These are phyloP conservation scores for Arthrobotrys conoides DNA, from an alignment of 2,329 filamentous ascomycete genomes.

Conservation along the genomic window DNA sequence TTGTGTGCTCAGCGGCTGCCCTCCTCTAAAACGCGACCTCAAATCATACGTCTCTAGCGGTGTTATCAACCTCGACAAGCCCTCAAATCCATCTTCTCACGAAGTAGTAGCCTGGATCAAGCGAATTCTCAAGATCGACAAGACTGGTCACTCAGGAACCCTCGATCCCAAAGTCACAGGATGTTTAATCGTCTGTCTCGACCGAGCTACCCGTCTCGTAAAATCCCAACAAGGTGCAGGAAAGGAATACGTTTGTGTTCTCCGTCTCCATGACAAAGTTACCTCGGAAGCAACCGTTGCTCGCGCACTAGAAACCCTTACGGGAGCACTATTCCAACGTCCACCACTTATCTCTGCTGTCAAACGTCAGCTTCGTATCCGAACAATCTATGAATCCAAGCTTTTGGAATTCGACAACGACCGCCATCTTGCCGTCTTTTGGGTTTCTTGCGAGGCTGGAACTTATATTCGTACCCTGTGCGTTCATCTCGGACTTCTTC, in stretches of 20 bases:
- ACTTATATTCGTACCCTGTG: conserved; percentile 99
- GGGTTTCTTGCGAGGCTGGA: conserved; percentile 98
- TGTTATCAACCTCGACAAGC: conserved; percentile 98
- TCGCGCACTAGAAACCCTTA: conserved; percentile 93
- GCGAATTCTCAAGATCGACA: conserved; percentile 93
- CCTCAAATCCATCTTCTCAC: conserved; percentile 96
- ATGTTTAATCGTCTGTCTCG: conserved; percentile 93
- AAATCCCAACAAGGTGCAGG: conserved; percentile 99
- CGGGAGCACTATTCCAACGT: conserved; percentile 95
- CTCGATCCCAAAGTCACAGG: conserved; percentile 98
- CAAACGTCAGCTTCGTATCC: conserved; percentile 97
- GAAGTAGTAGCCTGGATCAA: conserved; percentile 99
- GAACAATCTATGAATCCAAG: conserved; percentile 95
- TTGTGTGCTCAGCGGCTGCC: conserved; percentile 77
- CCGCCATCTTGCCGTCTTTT: conserved; percentile 96
- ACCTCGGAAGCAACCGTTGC: conserved; percentile 93
- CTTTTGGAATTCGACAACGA: conserved; percentile 98
- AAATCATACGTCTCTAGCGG: conserved; percentile 97
- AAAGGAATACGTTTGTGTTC: conserved; percentile 98
- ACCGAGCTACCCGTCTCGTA: conserved; percentile 95
- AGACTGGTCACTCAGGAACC: conserved; percentile 98
- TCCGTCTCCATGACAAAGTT: conserved; percentile 94
- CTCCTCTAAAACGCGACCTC: conserved; percentile 91
- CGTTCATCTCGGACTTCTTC: conserved; percentile 84
- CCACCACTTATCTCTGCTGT: conserved; percentile 98